Base-by-base conservation (phyloP, 2,329 filamentous ascomycete species). In the Fusarium sp. region DNA sequence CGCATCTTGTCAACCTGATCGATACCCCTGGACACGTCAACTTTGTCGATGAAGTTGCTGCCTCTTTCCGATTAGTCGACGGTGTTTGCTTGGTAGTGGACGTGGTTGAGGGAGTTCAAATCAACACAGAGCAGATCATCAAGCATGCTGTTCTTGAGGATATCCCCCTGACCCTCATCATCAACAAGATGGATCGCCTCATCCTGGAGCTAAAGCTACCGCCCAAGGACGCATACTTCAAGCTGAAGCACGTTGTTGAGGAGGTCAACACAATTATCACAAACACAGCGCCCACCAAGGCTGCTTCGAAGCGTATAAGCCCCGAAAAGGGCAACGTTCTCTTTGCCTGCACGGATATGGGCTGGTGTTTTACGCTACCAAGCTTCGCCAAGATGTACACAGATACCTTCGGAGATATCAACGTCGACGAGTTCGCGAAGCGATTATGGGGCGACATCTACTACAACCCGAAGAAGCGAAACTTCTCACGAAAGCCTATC, bases 281-380 rank as follows among this genome's bases (percentile, higher is more conserved):
- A 77, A 94, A 92, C 77, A 91, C 92, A 5, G 85, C 94, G 28
- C 95, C 96, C 6, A 91, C 93, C 3, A 88, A 89, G 73, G 94
- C 94, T 28, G 93, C 93, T 75, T 89, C 87, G 65, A 89, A 89
- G 80, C 89, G 96, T 69, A 81, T 99, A 67, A 98, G 95, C 72
- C 96, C 96, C 0, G 96, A 99, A 78, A 97, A 94, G 82, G 96
- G 96, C 66, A 99, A 99, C 77, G 96, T 99, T n/a, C 90, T 97
- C 12, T 99, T 99, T 77, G 93, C 95, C 1, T 97, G 93, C 79
- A 93, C 92, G 51, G 91, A 90, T 64, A 95, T 98, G 91, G 92
- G 93, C 58, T 99, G 96, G 96, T 97, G 93, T 79, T 98, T 99
- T 79, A 98, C 94, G 1, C 84, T 99, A 34, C 90, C 91, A 67